These are phyloP conservation scores for Polytrichum commune DNA, from an alignment of 225 moss, liverwort and hornwort species.

Conservation along the genomic window DNA sequence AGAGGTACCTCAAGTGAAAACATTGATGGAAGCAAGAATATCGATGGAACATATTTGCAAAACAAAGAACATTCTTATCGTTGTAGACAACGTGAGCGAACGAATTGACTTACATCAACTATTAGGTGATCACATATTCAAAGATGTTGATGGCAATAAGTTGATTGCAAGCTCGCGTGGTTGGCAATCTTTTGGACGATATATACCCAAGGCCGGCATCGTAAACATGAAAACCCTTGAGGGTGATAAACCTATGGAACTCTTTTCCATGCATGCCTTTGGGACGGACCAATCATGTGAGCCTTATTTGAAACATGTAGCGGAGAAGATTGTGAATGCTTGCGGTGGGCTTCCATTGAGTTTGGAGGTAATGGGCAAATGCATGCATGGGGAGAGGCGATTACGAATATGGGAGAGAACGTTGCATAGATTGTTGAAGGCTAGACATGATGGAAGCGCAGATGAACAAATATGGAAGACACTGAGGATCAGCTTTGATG, in stretches of 20 bases:
- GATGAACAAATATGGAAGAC: constrained; percentile 6
- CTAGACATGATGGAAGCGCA: neutral
- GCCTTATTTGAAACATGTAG: neutral
- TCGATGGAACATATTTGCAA: neutral
- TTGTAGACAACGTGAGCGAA: neutral
- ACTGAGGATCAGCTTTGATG: constrained; percentile 12
- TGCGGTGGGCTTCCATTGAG: constrained; percentile 11
- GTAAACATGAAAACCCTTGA: constrained; percentile 7
- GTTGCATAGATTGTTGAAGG: constrained; percentile 1
- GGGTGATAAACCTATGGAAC: neutral
- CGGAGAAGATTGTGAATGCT: constrained; percentile 4
- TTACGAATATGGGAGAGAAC: constrained; percentile 10
- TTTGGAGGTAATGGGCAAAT: constrained; percentile 6
- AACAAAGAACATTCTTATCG: constrained; percentile 1
- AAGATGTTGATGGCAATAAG: neutral
- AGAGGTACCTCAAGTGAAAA: neutral
- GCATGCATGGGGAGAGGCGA: neutral
- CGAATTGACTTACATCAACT: neutral
- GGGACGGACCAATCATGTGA: neutral
- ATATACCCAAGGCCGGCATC: neutral
- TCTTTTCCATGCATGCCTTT: constrained; percentile 9
- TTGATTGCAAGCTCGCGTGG: constrained; percentile 1
- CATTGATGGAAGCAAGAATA: neutral
- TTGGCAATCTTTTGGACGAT: neutral
- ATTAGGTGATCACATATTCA: neutral